Conservation (phyloP, 2,329 filamentous ascomycete species). For the Penicillium brevicompactum region DNA sequence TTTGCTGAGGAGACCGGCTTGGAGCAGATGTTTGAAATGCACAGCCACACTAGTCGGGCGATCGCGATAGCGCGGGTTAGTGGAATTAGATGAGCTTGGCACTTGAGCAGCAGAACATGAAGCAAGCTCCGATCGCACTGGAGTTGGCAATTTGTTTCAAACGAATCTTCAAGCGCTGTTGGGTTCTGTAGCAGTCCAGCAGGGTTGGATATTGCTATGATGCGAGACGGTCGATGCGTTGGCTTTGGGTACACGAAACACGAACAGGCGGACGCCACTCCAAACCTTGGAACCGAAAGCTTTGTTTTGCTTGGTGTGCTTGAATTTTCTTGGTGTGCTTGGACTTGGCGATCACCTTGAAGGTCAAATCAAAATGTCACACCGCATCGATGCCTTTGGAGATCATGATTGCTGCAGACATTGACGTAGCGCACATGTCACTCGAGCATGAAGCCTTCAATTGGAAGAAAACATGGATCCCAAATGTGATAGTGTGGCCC, state of each 20-base stretch:
- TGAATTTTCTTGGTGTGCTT: not conserved
- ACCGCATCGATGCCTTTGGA: not conserved
- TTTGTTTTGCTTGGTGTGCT: not conserved
- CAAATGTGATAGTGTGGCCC: not conserved
- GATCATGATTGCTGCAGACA: not conserved
- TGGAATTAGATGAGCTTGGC: constrained; percentile 4
- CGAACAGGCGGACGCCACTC: not conserved
- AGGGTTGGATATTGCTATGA: not conserved
- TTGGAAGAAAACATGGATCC: not conserved
- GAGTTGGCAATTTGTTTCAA: not conserved
- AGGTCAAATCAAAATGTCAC: not conserved
- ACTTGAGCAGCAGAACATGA: not conserved
- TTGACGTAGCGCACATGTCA: not conserved
- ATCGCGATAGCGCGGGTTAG: constrained; percentile 2
- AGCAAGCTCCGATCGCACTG: not conserved
- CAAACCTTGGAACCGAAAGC: not conserved
- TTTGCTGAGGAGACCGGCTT: not conserved
- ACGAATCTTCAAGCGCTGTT: not conserved
- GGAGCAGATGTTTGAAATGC: not conserved
- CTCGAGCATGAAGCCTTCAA: not conserved
- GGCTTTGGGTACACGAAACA: not conserved
- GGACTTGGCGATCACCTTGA: not conserved
- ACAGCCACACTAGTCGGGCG: constrained; percentile 8
- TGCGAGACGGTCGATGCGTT: not conserved
- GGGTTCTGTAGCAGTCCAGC: not conserved